Evolutionary conservation across 805 yeast species (phyloP), one percentile per base, ranked within the genome.

Genomic region (Pichia thaimueangensis): DNA sequence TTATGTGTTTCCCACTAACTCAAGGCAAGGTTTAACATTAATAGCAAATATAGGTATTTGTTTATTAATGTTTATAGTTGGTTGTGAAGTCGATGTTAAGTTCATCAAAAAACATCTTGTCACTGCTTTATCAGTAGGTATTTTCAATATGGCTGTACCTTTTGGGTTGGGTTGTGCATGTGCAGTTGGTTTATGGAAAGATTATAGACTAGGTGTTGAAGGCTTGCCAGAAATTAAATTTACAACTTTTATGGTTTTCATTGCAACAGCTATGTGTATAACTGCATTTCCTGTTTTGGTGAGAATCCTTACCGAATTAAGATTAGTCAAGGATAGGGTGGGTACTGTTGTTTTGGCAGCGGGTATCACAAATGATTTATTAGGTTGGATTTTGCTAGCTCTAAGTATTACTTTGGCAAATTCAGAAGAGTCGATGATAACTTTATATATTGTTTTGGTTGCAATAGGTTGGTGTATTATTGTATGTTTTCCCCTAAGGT

Each of bases 251-350:
- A 78, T 81, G 82, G 84, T 84, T 10, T 85, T 85, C 52, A 79
- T 85, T 39, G 89, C 91, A 3, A 87, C 82, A 11, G 91, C 95
- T 2, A 71, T 84, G 70, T 78, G 91, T 48, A 82, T 85, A 50
- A 85, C 95, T 3, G 95, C 95, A 1, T 80, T 85, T 59, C 95
- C 95, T 0, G 95, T 85, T 2, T 63, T 85, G 47, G 91, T 86
- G 2, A 76, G 94, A 56, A 85, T 85, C 22, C 63, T 85, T 49
- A 79, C 87, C 5, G 91, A 84, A 55, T 67, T 85, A 48, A 71
- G 84, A 49, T 67, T 85, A 47, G 71, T 82, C 34, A 78, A 78
- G 39, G 88, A 81, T 54, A 68, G 86, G 49, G 89, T 84, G 17
- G 88, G 87, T 34, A 68, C 72, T 10, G 69, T 76, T 27, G 93